Percentiles rank a stretch among this genome's conserved stretches.
These are phyloP conservation scores for Pseudonectria buxi DNA, from an alignment of 2,329 filamentous ascomycete species.

Conservation along the genomic window DNA sequence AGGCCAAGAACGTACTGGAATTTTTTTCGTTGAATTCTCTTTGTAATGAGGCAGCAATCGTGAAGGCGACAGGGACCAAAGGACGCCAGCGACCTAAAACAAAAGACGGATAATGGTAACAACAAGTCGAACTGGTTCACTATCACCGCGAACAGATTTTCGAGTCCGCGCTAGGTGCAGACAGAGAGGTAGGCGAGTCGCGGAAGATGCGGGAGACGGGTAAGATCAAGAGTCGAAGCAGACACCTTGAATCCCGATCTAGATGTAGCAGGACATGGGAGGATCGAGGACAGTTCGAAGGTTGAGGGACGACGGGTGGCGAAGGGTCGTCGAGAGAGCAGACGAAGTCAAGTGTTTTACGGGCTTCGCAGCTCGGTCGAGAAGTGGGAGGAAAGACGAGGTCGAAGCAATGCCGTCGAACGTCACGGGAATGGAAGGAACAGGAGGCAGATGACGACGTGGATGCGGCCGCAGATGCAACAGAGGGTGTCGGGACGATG, in stretches of 20 bases:
- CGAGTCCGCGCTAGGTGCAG: constrained; percentile 15
- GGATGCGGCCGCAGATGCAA: constrained; percentile 22
- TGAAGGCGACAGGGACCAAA: constrained; percentile 32
- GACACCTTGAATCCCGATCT: constrained; percentile 27
- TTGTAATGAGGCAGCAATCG: constrained; percentile 30
- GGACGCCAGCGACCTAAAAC: constrained; percentile 52
- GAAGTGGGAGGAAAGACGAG: constrained; percentile 16
- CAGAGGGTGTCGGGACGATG: constrained; percentile 11
- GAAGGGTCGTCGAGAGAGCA: constrained; percentile 8
- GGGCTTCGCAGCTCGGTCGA: constrained; percentile 14
- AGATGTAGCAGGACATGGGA: constrained; percentile 28
- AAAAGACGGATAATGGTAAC: constrained; percentile 35
- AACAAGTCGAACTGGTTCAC: constrained; percentile 32
- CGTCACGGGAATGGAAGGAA: constrained; percentile 21
- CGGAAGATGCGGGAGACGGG: constrained; percentile 13
- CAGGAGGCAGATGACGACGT: constrained; percentile 15
- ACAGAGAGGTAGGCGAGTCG: constrained; percentile 4
- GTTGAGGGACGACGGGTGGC: too few species aligned
- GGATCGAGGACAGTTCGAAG: constrained; percentile 15
- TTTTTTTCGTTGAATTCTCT: constrained; percentile 16
- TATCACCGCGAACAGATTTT: constrained; percentile 38
- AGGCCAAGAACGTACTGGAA: constrained; percentile 13
- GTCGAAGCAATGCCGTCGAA: constrained; percentile 15
- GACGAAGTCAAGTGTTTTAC: constrained; percentile 21
- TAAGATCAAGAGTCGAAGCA: constrained; percentile 25